phyloP scores from a whole-genome alignment of 2,329 filamentous ascomycete species.

The Arthroderma sp. region DNA sequence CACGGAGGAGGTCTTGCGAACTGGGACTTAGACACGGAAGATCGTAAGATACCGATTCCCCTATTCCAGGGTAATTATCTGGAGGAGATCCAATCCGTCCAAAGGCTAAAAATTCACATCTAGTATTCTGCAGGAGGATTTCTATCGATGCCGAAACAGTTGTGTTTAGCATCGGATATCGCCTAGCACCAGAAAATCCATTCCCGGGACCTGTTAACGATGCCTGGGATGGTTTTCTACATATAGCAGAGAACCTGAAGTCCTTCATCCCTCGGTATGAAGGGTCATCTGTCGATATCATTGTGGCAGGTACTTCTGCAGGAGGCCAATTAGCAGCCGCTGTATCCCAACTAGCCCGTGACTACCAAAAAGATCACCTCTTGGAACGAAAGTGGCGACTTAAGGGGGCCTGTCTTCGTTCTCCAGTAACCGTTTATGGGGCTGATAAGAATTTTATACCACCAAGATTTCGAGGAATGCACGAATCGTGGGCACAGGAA shows the following conservation, averaged over 20 bases:
- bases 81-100: not conserved
- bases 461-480: not conserved
- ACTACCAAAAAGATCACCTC: not conserved
- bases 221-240: slow-evolving; percentile 7
- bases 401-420: slow-evolving; percentile 1
- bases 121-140: slow-evolving; percentile 2
- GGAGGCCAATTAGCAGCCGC: slow-evolving; percentile 7
- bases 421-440: slow-evolving; percentile 7
- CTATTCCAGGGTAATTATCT: not conserved
- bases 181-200: slow-evolving; percentile 14
- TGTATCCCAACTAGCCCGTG: slow-evolving; percentile 4
- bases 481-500: slow-evolving; percentile 6
- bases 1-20: not conserved
- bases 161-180: slow-evolving; percentile 15
- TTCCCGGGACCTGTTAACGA: slow-evolving; percentile 10
- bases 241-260: not conserved
- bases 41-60: not conserved
- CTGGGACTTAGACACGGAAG: slow-evolving; percentile 7
- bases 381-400: not conserved
- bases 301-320: slow-evolving; percentile 7
- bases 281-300: not conserved
- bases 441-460: slow-evolving; percentile 7
- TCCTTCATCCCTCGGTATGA: not conserved
- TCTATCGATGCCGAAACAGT: slow-evolving; percentile 8
- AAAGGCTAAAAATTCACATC: not conserved